Evolutionary conservation across 768 basidiomycete species (phyloP).

Genomic region (Lactarius sanguifluus): DNA sequence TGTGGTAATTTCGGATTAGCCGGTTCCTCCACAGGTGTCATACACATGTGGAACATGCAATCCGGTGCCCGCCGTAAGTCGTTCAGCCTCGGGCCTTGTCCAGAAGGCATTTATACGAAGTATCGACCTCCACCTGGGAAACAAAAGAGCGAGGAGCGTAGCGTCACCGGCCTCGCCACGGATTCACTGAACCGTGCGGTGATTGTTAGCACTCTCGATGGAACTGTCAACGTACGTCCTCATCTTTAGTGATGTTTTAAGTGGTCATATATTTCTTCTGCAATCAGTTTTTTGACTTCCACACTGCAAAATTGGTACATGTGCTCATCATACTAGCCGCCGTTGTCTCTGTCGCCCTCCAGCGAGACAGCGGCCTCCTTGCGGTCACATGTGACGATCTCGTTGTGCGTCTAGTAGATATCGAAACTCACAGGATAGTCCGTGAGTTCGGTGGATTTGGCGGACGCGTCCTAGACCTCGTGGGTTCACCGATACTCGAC

Average conservation of each 20-base stretch:
- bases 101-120: slow-evolving; percentile 48
- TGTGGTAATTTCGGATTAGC: slow-evolving; percentile 96
- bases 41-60: slow-evolving; percentile 97
- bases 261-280: neutral
- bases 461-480: slow-evolving; percentile 86
- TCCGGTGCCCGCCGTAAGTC: slow-evolving; percentile 82
- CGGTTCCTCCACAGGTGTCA: slow-evolving; percentile 74
- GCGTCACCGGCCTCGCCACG: slow-evolving; percentile 78
- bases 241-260: slow-evolving; percentile 13
- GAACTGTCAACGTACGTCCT: slow-evolving; percentile 76
- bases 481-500: slow-evolving; percentile 40
- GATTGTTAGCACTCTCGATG: slow-evolving; percentile 85
- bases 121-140: slow-evolving; percentile 41
- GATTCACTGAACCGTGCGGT: slow-evolving; percentile 83
- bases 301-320: slow-evolving; percentile 71
- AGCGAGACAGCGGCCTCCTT: slow-evolving; percentile 82
- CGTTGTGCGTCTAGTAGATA: slow-evolving; percentile 81
- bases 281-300: slow-evolving; percentile 95
- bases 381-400: slow-evolving; percentile 86
- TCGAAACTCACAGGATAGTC: slow-evolving; percentile 85
- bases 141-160: slow-evolving; percentile 47
- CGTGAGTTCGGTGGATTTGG: slow-evolving; percentile 85
- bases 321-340: slow-evolving; percentile 67
- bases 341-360: slow-evolving; percentile 67
- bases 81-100: slow-evolving; percentile 67